Evolutionary conservation across 768 basidiomycete species (phyloP), one percentile per base, ranked within the genome.

Genomic region (Termitomyces eurrhizus): DNA sequence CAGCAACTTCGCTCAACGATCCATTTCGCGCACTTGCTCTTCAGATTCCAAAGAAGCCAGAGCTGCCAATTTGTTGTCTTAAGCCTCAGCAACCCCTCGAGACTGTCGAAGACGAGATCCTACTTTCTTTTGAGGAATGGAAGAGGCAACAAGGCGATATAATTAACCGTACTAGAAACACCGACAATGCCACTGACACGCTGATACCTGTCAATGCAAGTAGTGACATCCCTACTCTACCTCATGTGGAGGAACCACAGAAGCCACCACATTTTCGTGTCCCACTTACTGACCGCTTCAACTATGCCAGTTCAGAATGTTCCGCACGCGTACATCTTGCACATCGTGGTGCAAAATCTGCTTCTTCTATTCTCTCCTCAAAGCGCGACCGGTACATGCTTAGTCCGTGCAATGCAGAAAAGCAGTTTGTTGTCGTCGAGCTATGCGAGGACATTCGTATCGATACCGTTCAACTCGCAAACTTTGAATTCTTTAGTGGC

Each of bases 361-460:
- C 92, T 0, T 85, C 88, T 0, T 83, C 91, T 1, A 91, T 99
- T 57, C 82, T 99, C 9, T 89, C 91, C 33, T 88, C 86, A 36
- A 95, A 94, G 74, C 90, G 89, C 70, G 96, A 98, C 73, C 78
- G 87, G 64, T 98, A 98, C 79, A 96, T 98, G 97, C 88, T 98
- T 66, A 93, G 90, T 57, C 96, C 95, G 0, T 99, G 97, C 68
- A 77, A 80, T 35, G 73, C 78, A 4, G 73, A 78, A 62, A 70
- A 75, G 6, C 87, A 91, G 65, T 98, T 88, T 73, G 89, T 98
- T 37, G 87, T 97, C 37, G 89, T 98, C 49, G 97, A 99, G 73
- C 84, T 98, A 16, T 99, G 97, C 76, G 96, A 98, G 65, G 97
- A 98, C 71, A 94, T 99, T 63, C 79, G 93, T 49, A 95, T 98